Evolutionary conservation across 2,329 filamentous ascomycete species (phyloP).

Genomic region (Aspergillus jensenii): DNA sequence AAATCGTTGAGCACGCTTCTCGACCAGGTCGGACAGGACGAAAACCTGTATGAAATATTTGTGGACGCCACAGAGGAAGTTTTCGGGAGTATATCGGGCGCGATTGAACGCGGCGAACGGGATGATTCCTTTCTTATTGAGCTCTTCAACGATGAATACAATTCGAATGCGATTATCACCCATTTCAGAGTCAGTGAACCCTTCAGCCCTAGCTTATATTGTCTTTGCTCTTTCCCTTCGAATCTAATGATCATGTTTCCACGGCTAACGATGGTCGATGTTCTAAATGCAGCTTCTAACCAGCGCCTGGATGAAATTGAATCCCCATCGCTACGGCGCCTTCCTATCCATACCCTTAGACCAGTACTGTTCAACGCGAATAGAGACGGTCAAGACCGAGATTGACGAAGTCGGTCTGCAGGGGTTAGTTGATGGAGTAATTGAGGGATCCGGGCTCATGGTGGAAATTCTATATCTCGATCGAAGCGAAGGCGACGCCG

Average conservation of each 20-base stretch:
- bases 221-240: neutral
- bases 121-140: conserved; percentile 59
- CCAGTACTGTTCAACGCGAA: conserved; percentile 66
- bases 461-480: conserved; percentile 92
- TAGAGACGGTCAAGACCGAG: conserved; percentile 76
- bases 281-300: conserved; percentile 65
- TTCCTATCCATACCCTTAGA: conserved; percentile 68
- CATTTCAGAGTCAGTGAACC: conserved; percentile 63
- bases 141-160: conserved; percentile 70
- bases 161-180: conserved; percentile 77
- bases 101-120: conserved; percentile 58
- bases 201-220: neutral
- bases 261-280: conserved; percentile 15
- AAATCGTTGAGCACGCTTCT: conserved; percentile 70
- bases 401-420: conserved; percentile 88
- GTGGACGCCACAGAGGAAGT: conserved; percentile 71
- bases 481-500: conserved; percentile 72
- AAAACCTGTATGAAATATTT: conserved; percentile 78
- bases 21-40: conserved; percentile 65
- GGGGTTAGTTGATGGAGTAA: conserved; percentile 72
- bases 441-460: conserved; percentile 74
- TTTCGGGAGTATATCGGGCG: conserved; percentile 61
- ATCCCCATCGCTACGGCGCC: conserved; percentile 66
- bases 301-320: conserved; percentile 77
- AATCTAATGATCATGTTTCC: conserved; percentile 13